Evolutionary conservation across 2,329 filamentous ascomycete genomes (phyloP).

Genomic region (Talaromyces rugulosus): DNA sequence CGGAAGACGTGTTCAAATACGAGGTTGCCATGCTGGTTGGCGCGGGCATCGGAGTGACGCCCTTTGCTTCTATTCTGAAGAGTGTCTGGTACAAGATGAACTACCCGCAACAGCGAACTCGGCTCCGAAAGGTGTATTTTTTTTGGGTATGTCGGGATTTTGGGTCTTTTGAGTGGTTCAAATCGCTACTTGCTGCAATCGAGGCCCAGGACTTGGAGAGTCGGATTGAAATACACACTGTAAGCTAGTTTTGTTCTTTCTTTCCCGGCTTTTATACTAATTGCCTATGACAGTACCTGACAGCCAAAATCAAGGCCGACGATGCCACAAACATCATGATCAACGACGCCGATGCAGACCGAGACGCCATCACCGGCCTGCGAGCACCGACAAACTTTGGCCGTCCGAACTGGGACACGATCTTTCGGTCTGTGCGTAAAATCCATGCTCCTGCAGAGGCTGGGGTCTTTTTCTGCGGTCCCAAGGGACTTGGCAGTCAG

Average conservation of each 20-base stretch:
- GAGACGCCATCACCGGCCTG: conserved; percentile 78
- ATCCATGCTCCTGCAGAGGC: conserved; percentile 69
- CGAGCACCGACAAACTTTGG: conserved; percentile 78
- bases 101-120: conserved; percentile 72
- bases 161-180: conserved; percentile 85
- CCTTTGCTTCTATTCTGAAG: conserved; percentile 59
- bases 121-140: conserved; percentile 82
- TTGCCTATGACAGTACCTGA: conserved; percentile 58
- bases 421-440: conserved; percentile 78
- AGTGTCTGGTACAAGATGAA: conserved; percentile 94
- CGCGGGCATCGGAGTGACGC: conserved; percentile 50
- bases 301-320: conserved; percentile 79
- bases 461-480: conserved; percentile 81
- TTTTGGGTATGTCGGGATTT: conserved; percentile 91
- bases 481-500: conserved; percentile 71
- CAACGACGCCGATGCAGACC: conserved; percentile 79
- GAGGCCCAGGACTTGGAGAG: conserved; percentile 81
- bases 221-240: conserved; percentile 73
- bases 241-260: conserved; percentile 6
- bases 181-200: conserved; percentile 75
- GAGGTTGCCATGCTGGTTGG: conserved; percentile 49
- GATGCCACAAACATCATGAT: conserved; percentile 91
- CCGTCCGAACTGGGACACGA: conserved; percentile 84
- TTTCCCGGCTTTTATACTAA: background rate
- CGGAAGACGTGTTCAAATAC: conserved; percentile 73